Base-by-base conservation (phyloP, 495 filamentous ascomycete species). In the Daldinia caldariorum region DNA sequence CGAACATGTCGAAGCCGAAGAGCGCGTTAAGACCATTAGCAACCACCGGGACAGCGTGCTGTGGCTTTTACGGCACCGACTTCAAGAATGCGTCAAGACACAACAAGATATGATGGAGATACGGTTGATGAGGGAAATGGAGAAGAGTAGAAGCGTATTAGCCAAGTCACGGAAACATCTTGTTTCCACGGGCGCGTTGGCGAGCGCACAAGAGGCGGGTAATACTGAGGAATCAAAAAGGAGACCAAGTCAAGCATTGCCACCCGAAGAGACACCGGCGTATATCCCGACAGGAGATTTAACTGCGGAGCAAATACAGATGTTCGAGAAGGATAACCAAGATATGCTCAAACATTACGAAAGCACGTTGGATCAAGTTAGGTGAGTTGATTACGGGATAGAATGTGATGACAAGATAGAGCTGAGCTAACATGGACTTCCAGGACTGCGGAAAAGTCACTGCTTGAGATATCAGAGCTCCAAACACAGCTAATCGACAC, bases 261-360 rank as follows among this genome's bases (percentile, higher is more conserved):
- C 67, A 1, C 70, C 45, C 32, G 70, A 72, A 16, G 73, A 72
- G 47, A 35, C 60, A 18, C 50, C 54, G 14, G 45, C 62, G 16
- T 51, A 58, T 12, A 18, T 50, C 0, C 86, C 86, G 20, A 84
- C 89, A 64, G 79, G 85, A 34, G 84, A 91, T 64, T 80, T 98
- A 66, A 90, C 88, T 18, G 85, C 87, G 53, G 93, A 97, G 69
- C 94, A 98, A 77, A 78, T 93, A 59, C 94, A 97, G 78, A 84
- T 97, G 69, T 97, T 99, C 80, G 94, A 92, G 41, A 87, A 91
- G 79, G 94, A 97, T 78, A 98, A 99, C 77, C 89, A 93, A 75
- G 86, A 91, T 60, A 93, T 99, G 91, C 80, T 98, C 57, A 90
- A 89, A 78, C 91, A 97, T 79, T 97, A 94, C 77, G 92, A 97